phyloP scores from a whole-genome alignment of 1,139 yeast species.

The Nakaseomyces sp. region DNA sequence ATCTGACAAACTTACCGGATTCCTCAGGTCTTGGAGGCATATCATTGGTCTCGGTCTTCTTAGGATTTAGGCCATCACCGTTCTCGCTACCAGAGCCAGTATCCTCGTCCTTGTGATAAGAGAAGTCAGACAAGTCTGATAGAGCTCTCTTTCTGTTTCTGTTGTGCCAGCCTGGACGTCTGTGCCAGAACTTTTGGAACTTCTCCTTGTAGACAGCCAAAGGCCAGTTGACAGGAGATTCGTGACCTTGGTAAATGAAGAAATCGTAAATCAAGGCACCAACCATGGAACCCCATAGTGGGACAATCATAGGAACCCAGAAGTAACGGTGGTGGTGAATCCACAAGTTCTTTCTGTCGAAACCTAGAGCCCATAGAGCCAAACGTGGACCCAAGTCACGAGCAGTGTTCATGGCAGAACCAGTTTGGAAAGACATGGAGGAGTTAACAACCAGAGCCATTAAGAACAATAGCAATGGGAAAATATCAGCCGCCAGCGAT shows the following conservation, averaged over 20 bases:
- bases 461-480: conserved; percentile 39
- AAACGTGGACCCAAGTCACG: conserved; percentile 47
- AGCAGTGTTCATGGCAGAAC: conserved; percentile 44
- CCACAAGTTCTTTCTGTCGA: conserved; percentile 36
- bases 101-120: conserved; percentile 21
- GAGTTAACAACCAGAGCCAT: conserved; percentile 39
- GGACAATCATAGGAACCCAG: conserved; percentile 46
- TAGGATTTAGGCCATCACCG: conserved; percentile 6
- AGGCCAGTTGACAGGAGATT: conserved; percentile 41
- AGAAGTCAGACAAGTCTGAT: conserved; percentile 26
- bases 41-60: conserved; percentile 14
- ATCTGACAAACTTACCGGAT: conserved; percentile 3
- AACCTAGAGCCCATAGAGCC: conserved; percentile 40
- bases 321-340: conserved; percentile 36
- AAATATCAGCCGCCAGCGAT: conserved; percentile 37
- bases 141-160: conserved; percentile 23
- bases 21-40: background rate
- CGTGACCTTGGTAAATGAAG: conserved; percentile 41
- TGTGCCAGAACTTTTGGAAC: conserved; percentile 22
- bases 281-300: conserved; percentile 36
- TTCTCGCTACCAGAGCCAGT: background rate
- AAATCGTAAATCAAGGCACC: conserved; percentile 43
- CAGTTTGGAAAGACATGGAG: conserved; percentile 42
- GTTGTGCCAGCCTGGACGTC: conserved; percentile 26
- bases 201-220: conserved; percentile 22